Conservation (phyloP, 1,284 basidiomycete genomes). For the Ustilago hordei region DNA sequence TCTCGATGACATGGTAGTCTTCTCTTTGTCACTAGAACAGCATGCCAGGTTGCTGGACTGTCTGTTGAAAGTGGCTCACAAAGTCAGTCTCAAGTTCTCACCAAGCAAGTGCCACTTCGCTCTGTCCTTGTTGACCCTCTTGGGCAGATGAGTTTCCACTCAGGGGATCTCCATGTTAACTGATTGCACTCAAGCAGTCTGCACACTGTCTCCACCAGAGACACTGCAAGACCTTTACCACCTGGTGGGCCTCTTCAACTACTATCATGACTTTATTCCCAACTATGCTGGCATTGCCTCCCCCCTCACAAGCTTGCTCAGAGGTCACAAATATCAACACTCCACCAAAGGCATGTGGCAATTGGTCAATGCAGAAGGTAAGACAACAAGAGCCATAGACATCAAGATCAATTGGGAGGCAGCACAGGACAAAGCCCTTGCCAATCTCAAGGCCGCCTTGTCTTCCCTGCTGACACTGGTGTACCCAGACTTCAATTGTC, state of each 20-base stretch:
- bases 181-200: background rate
- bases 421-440: background rate
- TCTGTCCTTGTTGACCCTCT: background rate
- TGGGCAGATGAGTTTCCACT: background rate
- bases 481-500: background rate
- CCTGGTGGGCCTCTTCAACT: slow-evolving; percentile 13
- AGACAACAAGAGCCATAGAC: background rate
- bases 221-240: slow-evolving; percentile 9
- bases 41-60: background rate
- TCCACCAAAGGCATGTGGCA: background rate
- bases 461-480: background rate
- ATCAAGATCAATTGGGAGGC: background rate
- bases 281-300: slow-evolving; percentile 1
- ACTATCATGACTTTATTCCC: slow-evolving; percentile 14
- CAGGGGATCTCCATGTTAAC: background rate
- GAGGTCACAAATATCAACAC: background rate
- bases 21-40: background rate
- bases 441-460: background rate
- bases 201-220: background rate
- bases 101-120: slow-evolving; percentile 3
- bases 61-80: background rate
- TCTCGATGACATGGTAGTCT: background rate
- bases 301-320: background rate
- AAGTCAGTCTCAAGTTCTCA: slow-evolving; percentile 1
- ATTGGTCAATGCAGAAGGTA: background rate